phyloP scores from a whole-genome alignment of 345 rosid species.

The Microcos paniculata region DNA sequence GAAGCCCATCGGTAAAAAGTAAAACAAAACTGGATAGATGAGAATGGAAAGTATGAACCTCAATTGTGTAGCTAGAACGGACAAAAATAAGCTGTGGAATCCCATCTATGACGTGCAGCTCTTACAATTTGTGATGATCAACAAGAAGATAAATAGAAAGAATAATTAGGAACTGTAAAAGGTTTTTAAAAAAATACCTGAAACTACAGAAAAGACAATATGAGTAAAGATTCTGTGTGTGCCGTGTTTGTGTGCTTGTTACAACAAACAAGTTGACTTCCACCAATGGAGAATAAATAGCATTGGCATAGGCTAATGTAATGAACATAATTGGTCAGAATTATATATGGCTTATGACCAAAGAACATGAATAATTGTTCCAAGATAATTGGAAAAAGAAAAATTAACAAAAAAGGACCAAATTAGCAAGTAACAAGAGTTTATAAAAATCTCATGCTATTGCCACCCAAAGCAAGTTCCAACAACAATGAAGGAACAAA shows the following conservation, averaged over 20 bases:
- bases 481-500: background rate
- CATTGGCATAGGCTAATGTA: background rate
- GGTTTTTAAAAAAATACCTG: background rate
- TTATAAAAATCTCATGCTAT: background rate
- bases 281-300: background rate
- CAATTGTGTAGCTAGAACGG: conserved; percentile 86
- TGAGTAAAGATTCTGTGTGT: too few species aligned
- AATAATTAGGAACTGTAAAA: conserved; percentile 8
- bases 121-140: conserved; percentile 37
- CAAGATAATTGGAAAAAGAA: background rate
- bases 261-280: background rate
- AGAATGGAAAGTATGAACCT: conserved; percentile 43
- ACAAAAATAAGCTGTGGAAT: conserved; percentile 92
- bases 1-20: background rate
- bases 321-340: background rate
- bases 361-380: background rate
- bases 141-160: conserved; percentile 2
- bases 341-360: background rate
- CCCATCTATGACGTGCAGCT: conserved; percentile 96
- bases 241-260: background rate
- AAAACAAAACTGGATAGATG: background rate
- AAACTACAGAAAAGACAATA: background rate
- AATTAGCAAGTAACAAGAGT: background rate
- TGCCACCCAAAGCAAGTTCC: background rate
- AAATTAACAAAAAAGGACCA: background rate